Conservation (phyloP, 805 yeast species). For the Sugiyamaella floridensis region DNA sequence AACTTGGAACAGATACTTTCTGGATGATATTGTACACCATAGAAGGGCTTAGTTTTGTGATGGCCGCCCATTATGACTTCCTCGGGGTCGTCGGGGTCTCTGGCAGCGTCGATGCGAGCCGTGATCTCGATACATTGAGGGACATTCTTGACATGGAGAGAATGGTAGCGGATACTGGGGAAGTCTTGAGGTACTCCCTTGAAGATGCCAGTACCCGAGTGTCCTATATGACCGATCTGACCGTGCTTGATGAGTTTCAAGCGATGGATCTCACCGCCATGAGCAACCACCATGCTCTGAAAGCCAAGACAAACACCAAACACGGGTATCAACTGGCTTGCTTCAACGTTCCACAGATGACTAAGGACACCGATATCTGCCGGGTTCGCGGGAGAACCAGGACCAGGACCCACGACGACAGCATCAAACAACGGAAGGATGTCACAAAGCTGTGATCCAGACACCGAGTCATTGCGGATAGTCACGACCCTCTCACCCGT, state of each 20-base stretch:
- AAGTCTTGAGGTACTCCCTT: constrained; percentile 38
- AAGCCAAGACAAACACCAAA: constrained; percentile 92
- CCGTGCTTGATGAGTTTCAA: constrained; percentile 73
- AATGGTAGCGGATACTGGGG: constrained; percentile 82
- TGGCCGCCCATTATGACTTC: constrained; percentile 71
- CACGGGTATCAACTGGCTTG: constrained; percentile 48
- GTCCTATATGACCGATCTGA: constrained; percentile 53
- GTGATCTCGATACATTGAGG: constrained; percentile 39
- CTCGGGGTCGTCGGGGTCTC: constrained; percentile 41
- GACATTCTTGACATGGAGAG: constrained; percentile 41
- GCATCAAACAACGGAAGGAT: constrained; percentile 57
- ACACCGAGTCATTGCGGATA: constrained; percentile 56
- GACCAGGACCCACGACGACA: constrained; percentile 92
- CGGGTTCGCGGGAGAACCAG: constrained; percentile 71
- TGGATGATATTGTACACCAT: constrained; percentile 96
- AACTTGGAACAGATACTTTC: constrained; percentile 79
- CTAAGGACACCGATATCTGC: constrained; percentile 70
- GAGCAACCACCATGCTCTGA: constrained; percentile 64
- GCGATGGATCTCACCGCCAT: constrained; percentile 50
- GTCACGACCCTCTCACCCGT: constrained; percentile 46
- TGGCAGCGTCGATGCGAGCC: constrained; percentile 39
- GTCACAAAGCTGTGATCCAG: constrained; percentile 31
- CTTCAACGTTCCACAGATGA: constrained; percentile 39
- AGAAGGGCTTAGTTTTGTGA: constrained; percentile 59
- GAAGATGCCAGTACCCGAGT: constrained; percentile 35